These are phyloP conservation scores for Cetradonia linearis DNA, from an alignment of 495 filamentous ascomycete genomes.

Conservation along the genomic window DNA sequence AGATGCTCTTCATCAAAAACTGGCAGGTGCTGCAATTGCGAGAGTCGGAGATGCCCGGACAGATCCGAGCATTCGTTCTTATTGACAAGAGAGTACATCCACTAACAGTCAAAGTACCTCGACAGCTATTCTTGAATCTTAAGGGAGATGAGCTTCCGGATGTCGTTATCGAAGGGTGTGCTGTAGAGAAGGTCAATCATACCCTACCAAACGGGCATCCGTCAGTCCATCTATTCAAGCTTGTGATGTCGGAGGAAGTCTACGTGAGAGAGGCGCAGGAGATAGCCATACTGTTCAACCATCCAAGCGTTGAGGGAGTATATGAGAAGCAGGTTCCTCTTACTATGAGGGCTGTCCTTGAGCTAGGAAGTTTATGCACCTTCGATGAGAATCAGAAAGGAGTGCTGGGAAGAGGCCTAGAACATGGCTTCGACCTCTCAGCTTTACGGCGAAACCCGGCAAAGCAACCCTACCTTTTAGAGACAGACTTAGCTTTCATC, in stretches of 20 bases:
- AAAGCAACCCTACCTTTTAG: constrained; percentile 60
- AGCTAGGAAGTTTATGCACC: constrained; percentile 86
- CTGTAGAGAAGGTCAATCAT: constrained; percentile 82
- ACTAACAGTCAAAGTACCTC: constrained; percentile 79
- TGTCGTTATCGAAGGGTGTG: constrained; percentile 76
- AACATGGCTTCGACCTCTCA: constrained; percentile 84
- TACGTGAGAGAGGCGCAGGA: constrained; percentile 77
- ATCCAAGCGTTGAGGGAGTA: constrained; percentile 89
- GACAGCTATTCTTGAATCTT: constrained; percentile 84
- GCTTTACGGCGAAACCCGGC: constrained; percentile 56
- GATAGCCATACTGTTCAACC: constrained; percentile 71
- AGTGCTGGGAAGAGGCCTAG: constrained; percentile 84
- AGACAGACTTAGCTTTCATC: constrained; percentile 61
- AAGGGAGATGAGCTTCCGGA: constrained; percentile 79
- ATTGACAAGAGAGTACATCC: constrained; percentile 85
- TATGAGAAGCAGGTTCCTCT: constrained; percentile 90
- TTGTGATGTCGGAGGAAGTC: constrained; percentile 77
- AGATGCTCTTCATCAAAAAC: constrained; percentile 75
- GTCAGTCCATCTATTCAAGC: constrained; percentile 86
- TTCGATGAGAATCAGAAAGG: constrained; percentile 86
- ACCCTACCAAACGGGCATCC: constrained; percentile 92
- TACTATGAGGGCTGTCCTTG: constrained; percentile 70
- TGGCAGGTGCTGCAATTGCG: constrained; percentile 91
- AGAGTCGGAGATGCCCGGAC: constrained; percentile 67
- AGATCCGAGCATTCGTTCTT: constrained; percentile 79